A percentile compares a stretch with the other conserved stretches of the same genome.
Evolutionary conservation across 352 stramenopile genomes (phyloP).

Genomic region (Phytophthora sojae): DNA sequence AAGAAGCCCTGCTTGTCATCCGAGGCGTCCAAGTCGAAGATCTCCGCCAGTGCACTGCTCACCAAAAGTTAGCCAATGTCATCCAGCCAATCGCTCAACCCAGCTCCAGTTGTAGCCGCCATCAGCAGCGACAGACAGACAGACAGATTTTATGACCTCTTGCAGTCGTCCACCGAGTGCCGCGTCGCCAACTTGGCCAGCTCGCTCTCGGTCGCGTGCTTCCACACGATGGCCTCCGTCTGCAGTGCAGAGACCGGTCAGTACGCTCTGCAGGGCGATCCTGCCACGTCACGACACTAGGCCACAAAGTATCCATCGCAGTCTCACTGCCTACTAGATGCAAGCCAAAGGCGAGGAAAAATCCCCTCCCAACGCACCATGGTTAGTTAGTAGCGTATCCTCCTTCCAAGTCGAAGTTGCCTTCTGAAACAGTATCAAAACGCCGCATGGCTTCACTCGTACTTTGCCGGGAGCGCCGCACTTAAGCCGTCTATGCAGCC

Average conservation of each 20-base stretch:
- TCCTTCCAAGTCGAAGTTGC: neutral
- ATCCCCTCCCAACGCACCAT: neutral
- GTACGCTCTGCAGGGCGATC: neutral
- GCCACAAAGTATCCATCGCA: neutral
- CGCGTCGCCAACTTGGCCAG: constrained; percentile 44
- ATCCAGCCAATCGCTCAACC: neutral
- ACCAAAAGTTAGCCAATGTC: neutral
- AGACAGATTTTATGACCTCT: constrained; percentile 36
- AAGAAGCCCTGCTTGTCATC: constrained; percentile 57
- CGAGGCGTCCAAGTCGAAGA: constrained; percentile 54
- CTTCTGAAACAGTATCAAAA: too few species aligned
- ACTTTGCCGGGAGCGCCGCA: constrained; percentile 16
- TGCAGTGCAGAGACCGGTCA: constrained; percentile 28
- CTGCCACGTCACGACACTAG: neutral
- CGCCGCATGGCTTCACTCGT: neutral
- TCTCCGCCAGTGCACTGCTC: constrained; percentile 52
- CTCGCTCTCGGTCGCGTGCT: constrained; percentile 49
- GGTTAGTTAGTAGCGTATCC: neutral
- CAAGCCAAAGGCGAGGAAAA: neutral
- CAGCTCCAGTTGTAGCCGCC: too few species aligned
- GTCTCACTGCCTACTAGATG: neutral
- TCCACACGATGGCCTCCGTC: constrained; percentile 74
- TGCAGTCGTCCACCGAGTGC: constrained; percentile 67
- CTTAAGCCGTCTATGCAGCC: constrained; percentile 22
- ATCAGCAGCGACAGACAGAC: neutral